Evolutionary conservation across 345 rosid species (phyloP), one percentile per base, ranked within the genome.

Genomic region (Viola odorata): DNA sequence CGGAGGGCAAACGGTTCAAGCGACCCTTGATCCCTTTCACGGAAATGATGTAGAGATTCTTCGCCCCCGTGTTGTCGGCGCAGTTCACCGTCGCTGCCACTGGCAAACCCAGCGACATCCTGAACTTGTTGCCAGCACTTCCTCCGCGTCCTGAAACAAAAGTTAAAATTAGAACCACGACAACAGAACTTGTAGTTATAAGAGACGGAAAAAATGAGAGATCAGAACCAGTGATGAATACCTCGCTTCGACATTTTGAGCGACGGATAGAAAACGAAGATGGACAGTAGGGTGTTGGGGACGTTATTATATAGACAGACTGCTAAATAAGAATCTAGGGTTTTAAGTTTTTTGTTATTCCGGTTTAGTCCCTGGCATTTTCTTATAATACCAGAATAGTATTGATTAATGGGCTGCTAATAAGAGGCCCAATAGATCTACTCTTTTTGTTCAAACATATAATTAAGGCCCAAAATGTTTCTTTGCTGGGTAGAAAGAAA

Each of bases 21-120:
- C 95, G 91, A 40, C 97, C 98, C 68, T 89, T 89, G 78, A 92
- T 85, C 13, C 96, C 96, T 66, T 92, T 89, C 58, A 92, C 97
- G 0, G 97, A 92, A 5, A 92, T 87, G 69, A 92, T 87, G 84
- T 92, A 92, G 0, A 89, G 89, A 62, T 90, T 90, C 91, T 94
- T 94, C 0, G 99, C 97, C 1, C 99, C 99, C 0, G 96, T 94
- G 81, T 90, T 94, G 5, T 94, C 99, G 0, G 99, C 99, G 53
- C 97, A 94, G 84, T 94, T 90, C 62, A 94, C 95, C 0, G 97
- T 94, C 9, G 97, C 99, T 1, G 97, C 99, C 72, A 94, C 99
- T 0, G 99, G 97, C 50, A 94, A 77, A 94, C 99, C 97, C 65
- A 90, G 91, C 3, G 99, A 86, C 96, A 94, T 94, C 73, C 97